These are phyloP conservation scores for Emmonsia crescens DNA, from an alignment of 2,329 filamentous ascomycete genomes.

Conservation along the genomic window DNA sequence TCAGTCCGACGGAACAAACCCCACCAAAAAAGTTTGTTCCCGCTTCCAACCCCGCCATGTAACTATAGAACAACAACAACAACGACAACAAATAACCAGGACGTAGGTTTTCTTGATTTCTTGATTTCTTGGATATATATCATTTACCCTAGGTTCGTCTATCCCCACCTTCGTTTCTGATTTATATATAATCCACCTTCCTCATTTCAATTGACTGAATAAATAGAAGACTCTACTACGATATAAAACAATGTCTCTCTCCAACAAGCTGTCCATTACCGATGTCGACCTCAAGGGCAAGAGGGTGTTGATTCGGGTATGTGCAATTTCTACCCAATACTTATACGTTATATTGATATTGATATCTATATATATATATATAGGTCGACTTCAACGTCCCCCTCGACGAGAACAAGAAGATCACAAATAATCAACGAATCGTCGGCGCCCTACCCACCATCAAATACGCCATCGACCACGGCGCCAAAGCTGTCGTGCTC, in stretches of 20 bases:
- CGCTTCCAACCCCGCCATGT: neutral
- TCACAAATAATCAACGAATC: conserved; percentile 98
- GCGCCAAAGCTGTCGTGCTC: conserved; percentile 83
- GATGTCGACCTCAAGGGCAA: conserved; percentile 98
- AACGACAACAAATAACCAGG: neutral
- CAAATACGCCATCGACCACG: conserved; percentile 83
- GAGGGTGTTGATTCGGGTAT: conserved; percentile 90
- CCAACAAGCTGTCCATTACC: conserved; percentile 93
- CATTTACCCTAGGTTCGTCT: neutral
- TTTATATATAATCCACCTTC: neutral
- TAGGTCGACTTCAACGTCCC: conserved; percentile 99
- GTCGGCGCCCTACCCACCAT: conserved; percentile 91
- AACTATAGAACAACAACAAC: neutral
- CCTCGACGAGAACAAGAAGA: conserved; percentile 80
- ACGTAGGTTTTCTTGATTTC: no score
- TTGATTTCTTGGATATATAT: neutral
- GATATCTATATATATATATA: conserved; percentile 17
- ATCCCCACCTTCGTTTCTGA: neutral
- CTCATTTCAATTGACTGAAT: neutral
- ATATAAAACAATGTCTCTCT: conserved; percentile 67
- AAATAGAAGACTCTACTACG: neutral
- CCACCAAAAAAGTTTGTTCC: neutral
- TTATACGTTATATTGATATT: no score
- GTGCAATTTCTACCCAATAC: conserved; percentile 26
- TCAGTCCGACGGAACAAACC: neutral